Evolutionary conservation across 2,329 filamentous ascomycete species (phyloP), one percentile per base, ranked within the genome.

Genomic region (Pestalotiopsis sp.): DNA sequence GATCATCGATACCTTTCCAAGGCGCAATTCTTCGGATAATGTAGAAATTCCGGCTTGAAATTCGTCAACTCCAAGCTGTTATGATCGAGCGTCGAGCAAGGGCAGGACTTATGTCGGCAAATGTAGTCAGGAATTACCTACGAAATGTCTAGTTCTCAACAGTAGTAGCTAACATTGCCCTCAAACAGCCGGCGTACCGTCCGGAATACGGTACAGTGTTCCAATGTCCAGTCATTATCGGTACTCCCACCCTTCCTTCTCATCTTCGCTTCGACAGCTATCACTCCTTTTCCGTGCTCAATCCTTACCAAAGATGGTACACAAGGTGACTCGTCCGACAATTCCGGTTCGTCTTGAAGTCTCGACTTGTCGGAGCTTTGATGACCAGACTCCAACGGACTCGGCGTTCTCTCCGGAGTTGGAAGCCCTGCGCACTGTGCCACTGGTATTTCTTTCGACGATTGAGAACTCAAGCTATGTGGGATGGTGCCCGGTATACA

Each of bases 401-500:
- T 57, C 1, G 52, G 52, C 4, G 52, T 57, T 25, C 52, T 57
- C 23, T 57, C 20, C n/a, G 52, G 52, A 4, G 52, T 57, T 0
- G 52, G 52, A 13, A 25, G 52, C 11, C 4, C n/a, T 2, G 17
- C 17, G 14, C 3, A 23, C 6, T 14, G 7, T 12, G 4, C 3
- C 7, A 17, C 5, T 57, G 52, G n/a, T 20, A 1, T 13, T 20
- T 23, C 23, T 20, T 20, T 20, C 11, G 23, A 2, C 23, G 52
- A 57, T 7, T 57, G 14, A 13, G 17, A 11, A 25, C 17, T 11
- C 23, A 57, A 23, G 14, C n/a, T 31, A 6, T 59, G 23, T 12
- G 57, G 57, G 3, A 86, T 78, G 0, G 82, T 84, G 0, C 83
- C 83, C 1, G 77, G 69, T 13, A 83, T 76, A 45, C 79, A 78